A percentile compares a stretch with the other conserved stretches of the same genome.
Conservation (phyloP, 495 filamentous ascomycete genomes). For the Penicillium steckii region DNA sequence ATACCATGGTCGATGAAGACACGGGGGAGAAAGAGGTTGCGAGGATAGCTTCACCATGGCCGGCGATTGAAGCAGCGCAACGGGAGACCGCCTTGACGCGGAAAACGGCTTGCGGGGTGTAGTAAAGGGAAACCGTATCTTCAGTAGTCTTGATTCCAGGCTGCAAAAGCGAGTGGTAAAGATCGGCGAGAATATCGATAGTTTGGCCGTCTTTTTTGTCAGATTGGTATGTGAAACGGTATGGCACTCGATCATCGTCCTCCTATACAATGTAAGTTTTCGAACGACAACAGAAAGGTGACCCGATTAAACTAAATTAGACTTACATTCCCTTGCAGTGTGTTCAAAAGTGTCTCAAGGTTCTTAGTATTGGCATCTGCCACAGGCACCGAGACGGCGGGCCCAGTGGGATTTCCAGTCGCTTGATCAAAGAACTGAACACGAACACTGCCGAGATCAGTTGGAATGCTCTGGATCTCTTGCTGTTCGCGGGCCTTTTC, state of each 20-base stretch:
- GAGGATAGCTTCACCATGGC: constrained; percentile 91
- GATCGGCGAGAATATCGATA: constrained; percentile 62
- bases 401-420: constrained; percentile 64
- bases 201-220: constrained; percentile 54
- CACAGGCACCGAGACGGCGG: constrained; percentile 76
- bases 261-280: constrained; percentile 45
- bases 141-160: constrained; percentile 67
- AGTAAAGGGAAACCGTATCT: constrained; percentile 73
- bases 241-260: constrained; percentile 77
- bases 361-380: constrained; percentile 87
- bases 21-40: constrained; percentile 84
- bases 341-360: constrained; percentile 87
- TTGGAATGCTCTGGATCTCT: constrained; percentile 67
- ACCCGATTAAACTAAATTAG: constrained; percentile 6
- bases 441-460: constrained; percentile 74
- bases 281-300: neutral
- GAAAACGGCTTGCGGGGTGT: constrained; percentile 92
- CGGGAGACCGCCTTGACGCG: constrained; percentile 88
- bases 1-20: constrained; percentile 77
- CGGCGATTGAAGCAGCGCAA: constrained; percentile 83
- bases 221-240: constrained; percentile 75
- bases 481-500: constrained; percentile 74
- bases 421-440: constrained; percentile 87
- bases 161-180: constrained; percentile 69
- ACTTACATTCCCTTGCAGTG: constrained; percentile 75